Percentiles rank a stretch among this genome's conserved stretches.
Conservation (phyloP, 2,329 filamentous ascomycete genomes). For the Chrysoporthe deuterocubensis region DNA sequence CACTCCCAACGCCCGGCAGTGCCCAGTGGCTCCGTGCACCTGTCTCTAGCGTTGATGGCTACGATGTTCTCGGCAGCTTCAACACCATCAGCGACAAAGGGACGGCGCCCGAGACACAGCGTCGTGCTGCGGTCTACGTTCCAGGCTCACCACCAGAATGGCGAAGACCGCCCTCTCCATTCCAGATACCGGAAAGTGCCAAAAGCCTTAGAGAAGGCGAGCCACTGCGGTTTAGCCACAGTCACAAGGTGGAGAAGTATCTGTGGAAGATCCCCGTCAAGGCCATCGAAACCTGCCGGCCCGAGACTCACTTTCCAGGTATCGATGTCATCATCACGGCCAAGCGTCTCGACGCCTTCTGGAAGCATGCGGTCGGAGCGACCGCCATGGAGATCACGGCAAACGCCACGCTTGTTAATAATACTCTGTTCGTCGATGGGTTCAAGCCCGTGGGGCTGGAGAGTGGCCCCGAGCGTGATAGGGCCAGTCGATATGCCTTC, state of each 20-base stretch:
- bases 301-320: not conserved
- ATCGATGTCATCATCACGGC: conserved; percentile 10
- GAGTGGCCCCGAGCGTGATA: not conserved
- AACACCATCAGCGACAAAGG: not conserved
- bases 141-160: not conserved
- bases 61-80: conserved; percentile 8
- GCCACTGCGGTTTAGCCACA: not conserved
- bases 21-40: not conserved
- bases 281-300: not conserved
- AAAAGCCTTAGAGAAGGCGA: not conserved
- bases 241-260: not conserved
- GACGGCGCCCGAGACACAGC: not conserved
- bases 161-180: not conserved
- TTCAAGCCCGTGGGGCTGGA: not conserved
- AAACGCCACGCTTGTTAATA: not conserved
- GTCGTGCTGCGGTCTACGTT: not conserved
- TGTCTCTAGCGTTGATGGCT: not conserved
- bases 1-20: not conserved
- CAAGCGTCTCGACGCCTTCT: not conserved
- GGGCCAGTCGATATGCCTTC: not conserved
- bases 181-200: not conserved
- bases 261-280: conserved; percentile 4
- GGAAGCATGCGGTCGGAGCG: not conserved
- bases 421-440: not conserved
- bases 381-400: too few relatives aligned